Evolutionary conservation across 768 basidiomycete genomes (phyloP).

Genomic region (Lentinus brumalis): DNA sequence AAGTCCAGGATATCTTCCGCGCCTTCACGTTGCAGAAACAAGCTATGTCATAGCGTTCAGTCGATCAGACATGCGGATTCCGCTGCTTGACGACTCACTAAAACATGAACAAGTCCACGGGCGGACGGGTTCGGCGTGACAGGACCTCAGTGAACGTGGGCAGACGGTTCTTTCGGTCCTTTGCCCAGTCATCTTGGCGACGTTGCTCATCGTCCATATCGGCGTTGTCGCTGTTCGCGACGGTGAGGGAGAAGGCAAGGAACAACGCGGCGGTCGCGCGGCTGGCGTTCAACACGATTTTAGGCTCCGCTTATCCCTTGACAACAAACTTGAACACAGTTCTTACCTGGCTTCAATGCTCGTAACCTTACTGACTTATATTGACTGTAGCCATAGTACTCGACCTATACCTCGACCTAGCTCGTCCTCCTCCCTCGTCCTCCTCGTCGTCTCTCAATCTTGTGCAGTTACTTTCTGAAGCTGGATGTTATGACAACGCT

Average conservation of each 20-base stretch:
- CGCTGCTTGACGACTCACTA: slow-evolving; percentile 63
- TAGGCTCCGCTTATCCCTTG: background rate
- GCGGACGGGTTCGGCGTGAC: slow-evolving; percentile 86
- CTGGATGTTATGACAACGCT: background rate
- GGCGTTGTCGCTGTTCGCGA: slow-evolving; percentile 15
- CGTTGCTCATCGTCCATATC: slow-evolving; percentile 36
- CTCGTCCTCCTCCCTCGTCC: no score
- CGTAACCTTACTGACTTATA: no score
- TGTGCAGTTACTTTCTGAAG: background rate
- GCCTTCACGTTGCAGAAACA: slow-evolving; percentile 94
- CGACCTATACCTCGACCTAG: no score
- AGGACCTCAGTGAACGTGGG: slow-evolving; percentile 93
- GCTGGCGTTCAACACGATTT: slow-evolving; percentile 16
- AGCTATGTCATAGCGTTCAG: slow-evolving; percentile 44
- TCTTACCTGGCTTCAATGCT: background rate
- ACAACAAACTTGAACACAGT: background rate
- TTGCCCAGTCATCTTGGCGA: slow-evolving; percentile 73
- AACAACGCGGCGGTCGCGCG: slow-evolving; percentile 11
- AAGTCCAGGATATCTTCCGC: slow-evolving; percentile 97
- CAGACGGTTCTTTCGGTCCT: slow-evolving; percentile 70
- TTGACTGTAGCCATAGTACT: no score
- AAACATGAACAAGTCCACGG: slow-evolving; percentile 98
- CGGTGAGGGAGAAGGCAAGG: slow-evolving; percentile 6
- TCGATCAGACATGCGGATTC: slow-evolving; percentile 9
- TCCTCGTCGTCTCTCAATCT: no score